Conservation (phyloP, 1,284 basidiomycete species). For the Malassezia japonica region DNA sequence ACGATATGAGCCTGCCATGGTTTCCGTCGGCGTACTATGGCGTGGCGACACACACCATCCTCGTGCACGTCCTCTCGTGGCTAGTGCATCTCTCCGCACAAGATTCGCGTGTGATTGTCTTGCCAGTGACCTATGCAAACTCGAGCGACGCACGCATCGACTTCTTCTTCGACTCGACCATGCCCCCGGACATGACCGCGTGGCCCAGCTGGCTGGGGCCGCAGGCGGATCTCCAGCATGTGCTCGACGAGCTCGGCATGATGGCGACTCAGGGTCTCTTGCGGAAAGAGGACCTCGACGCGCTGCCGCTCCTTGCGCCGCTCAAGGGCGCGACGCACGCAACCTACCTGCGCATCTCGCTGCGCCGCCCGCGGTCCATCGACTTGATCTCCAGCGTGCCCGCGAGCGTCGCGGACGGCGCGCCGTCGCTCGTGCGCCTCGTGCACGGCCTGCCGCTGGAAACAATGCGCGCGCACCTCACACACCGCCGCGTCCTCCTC, state of each 20-base stretch:
- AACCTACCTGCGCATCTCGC: constrained; percentile 2
- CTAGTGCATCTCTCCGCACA: constrained; percentile 8
- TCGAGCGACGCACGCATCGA: constrained; percentile 3
- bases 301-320: background rate
- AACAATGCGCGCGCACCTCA: background rate
- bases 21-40: constrained; percentile 7
- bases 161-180: constrained; percentile 11
- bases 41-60: constrained; percentile 8
- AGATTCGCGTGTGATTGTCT: constrained; percentile 7
- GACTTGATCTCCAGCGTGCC: constrained; percentile 13
- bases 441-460: background rate
- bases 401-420: background rate
- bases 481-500: background rate
- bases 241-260: constrained; percentile 15
- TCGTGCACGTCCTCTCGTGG: constrained; percentile 15
- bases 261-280: background rate
- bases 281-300: background rate
- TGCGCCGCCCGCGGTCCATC: constrained; percentile 3
- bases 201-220: constrained; percentile 18
- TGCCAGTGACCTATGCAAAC: background rate
- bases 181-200: background rate
- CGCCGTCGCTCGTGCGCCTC: background rate
- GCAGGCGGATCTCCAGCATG: constrained; percentile 10
- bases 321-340: background rate
- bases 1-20: constrained; percentile 4